These are phyloP conservation scores for Aspergillus jensenii DNA, from an alignment of 2,329 filamentous ascomycete genomes.

Conservation along the genomic window DNA sequence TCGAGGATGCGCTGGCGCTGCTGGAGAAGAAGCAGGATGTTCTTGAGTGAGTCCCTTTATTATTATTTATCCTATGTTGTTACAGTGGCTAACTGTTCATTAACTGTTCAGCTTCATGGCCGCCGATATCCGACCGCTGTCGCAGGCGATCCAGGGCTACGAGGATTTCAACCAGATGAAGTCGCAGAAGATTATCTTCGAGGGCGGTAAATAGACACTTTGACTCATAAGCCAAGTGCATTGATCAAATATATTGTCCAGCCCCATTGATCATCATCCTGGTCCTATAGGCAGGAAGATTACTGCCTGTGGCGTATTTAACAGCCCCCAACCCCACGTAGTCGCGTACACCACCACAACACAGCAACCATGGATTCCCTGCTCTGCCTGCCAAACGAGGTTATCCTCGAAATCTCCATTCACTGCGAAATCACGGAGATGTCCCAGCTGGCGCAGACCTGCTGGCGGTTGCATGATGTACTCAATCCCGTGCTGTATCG, in stretches of 20 bases:
- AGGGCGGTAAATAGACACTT: slow-evolving; percentile 26
- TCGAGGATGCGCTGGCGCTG: slow-evolving; percentile 61
- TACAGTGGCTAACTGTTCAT: too few species aligned
- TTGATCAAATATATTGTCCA: too few species aligned
- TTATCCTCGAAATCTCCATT: not conserved
- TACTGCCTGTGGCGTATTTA: not conserved
- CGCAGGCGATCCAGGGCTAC: slow-evolving; percentile 61
- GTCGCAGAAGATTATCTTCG: slow-evolving; percentile 70
- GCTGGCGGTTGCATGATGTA: not conserved
- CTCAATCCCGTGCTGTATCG: not conserved
- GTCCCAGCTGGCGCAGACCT: not conserved
- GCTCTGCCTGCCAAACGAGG: not conserved
- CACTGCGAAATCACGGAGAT: not conserved
- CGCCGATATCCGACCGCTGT: slow-evolving; percentile 68
- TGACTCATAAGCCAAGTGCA: too few species aligned
- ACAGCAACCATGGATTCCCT: not conserved
- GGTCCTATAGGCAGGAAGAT: not conserved
- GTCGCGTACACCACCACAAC: not conserved
- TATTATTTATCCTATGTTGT: not conserved
- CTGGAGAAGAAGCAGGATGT: slow-evolving; percentile 64
- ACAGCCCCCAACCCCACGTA: not conserved
- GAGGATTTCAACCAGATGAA: slow-evolving; percentile 69
- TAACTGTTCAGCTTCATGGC: slow-evolving; percentile 65
- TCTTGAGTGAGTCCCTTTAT: slow-evolving; percentile 55
- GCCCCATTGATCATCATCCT: too few species aligned